phyloP scores from a whole-genome alignment of 805 yeast genomes.

The Barnettozyma botsteinii region DNA sequence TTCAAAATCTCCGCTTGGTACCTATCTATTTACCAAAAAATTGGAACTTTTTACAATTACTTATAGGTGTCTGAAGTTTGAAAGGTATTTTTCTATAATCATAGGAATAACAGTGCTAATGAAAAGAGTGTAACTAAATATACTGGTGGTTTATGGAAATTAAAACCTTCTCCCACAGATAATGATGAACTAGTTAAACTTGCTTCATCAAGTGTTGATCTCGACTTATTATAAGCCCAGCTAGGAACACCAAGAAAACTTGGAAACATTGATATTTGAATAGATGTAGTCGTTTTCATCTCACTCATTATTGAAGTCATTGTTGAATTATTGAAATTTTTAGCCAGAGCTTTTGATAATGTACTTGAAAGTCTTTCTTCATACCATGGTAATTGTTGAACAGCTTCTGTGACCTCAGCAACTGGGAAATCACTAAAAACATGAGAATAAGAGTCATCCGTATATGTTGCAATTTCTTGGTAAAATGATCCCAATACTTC shows the following conservation, averaged over 20 bases:
- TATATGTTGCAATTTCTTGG: constrained; percentile 10
- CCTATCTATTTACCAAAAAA: too few species aligned
- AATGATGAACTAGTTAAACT: not conserved
- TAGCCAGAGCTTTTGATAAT: not conserved
- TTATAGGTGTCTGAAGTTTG: too few species aligned
- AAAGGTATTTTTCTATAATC: too few species aligned
- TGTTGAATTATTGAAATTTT: not conserved
- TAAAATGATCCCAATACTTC: not conserved
- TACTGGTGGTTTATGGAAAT: not conserved
- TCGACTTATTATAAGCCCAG: constrained; percentile 5
- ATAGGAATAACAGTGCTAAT: not conserved
- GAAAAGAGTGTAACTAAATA: not conserved
- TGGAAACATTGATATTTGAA: not conserved
- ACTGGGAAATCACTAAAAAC: constrained; percentile 18
- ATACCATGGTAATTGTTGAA: constrained; percentile 26
- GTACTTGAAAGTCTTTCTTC: constrained; percentile 18
- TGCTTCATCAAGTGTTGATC: not conserved
- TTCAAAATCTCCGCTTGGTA: too few species aligned
- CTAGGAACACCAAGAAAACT: constrained; percentile 1
- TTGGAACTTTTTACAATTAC: too few species aligned
- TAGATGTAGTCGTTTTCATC: not conserved
- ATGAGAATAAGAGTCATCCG: constrained; percentile 24
- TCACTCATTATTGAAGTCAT: not conserved
- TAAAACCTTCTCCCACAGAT: not conserved
- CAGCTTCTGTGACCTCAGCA: constrained; percentile 12